Conservation (phyloP, 192 early-diverging fungal genomes). For the Backusella parvicylindrica region DNA sequence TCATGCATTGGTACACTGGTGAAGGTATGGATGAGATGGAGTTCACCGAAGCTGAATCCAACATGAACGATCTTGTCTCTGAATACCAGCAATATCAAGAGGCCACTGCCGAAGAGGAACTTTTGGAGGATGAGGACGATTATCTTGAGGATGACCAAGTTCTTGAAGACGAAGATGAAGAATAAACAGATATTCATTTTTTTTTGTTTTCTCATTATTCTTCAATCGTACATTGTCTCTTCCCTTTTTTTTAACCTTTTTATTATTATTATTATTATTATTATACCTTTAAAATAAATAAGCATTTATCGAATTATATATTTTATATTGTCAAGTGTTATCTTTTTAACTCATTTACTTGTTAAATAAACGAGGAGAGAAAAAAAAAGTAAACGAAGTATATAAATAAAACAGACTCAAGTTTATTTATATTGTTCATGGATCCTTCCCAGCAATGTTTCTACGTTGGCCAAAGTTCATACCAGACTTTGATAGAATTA, state of each 20-base stretch:
- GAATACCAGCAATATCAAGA: conserved; percentile 39
- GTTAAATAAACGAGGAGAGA: too few species aligned
- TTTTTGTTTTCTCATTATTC: neutral
- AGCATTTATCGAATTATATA: neutral
- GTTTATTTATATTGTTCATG: conserved; percentile 16
- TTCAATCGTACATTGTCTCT: too few species aligned
- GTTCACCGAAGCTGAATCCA: conserved; percentile 73
- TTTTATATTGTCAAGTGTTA: neutral
- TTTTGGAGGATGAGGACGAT: conserved; percentile 13
- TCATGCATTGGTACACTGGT: conserved; percentile 94
- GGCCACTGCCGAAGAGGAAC: conserved; percentile 24
- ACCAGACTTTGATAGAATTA: conserved; percentile 23
- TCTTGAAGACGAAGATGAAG: conserved; percentile 2
- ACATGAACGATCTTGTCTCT: conserved; percentile 40
- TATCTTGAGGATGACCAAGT: neutral
- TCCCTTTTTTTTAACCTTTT: neutral
- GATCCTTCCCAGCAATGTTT: conserved; percentile 32
- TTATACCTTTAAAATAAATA: conserved; percentile 1
- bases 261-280: neutral
- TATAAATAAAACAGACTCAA: neutral
- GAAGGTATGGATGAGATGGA: conserved; percentile 98
- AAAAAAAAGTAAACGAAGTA: too few species aligned
- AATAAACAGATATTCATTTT: neutral
- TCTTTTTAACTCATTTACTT: too few species aligned
- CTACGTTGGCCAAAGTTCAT: conserved; percentile 42